Evolutionary conservation across 495 filamentous ascomycete genomes (phyloP).

Genomic region (Astrothelium subdiscretum): DNA sequence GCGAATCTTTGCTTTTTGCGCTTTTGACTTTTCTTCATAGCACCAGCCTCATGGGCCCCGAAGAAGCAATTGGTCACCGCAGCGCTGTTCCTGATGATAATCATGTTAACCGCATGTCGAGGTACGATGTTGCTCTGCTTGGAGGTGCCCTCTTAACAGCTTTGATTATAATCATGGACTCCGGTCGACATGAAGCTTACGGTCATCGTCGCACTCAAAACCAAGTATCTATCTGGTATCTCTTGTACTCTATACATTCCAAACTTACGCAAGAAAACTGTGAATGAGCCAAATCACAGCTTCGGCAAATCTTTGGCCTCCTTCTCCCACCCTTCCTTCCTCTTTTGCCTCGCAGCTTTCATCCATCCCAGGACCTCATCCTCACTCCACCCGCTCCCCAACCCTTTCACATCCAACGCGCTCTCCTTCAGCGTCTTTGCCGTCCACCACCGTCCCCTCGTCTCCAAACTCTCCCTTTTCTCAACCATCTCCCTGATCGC

Average conservation of each 20-base stretch:
- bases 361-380: slow-evolving; percentile 44
- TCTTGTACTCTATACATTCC: background rate
- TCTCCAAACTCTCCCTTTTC: slow-evolving; percentile 28
- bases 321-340: slow-evolving; percentile 29
- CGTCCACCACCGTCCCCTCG: slow-evolving; percentile 40
- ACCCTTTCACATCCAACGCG: slow-evolving; percentile 40
- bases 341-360: slow-evolving; percentile 34
- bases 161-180: no score
- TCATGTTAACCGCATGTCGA: no score
- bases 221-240: background rate
- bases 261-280: background rate
- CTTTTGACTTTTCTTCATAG: no score
- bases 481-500: slow-evolving; percentile 44
- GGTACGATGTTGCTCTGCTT: no score
- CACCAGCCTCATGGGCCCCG: no score
- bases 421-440: slow-evolving; percentile 44
- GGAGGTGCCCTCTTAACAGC: no score
- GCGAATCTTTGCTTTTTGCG: no score
- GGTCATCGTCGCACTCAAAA: background rate
- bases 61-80: no score
- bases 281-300: slow-evolving; percentile 8
- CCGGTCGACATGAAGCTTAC: no score
- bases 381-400: slow-evolving; percentile 30
- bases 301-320: slow-evolving; percentile 24
- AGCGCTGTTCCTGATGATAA: no score